Conservation (phyloP, 2,329 filamentous ascomycete genomes). For the Alternaria gaisen region DNA sequence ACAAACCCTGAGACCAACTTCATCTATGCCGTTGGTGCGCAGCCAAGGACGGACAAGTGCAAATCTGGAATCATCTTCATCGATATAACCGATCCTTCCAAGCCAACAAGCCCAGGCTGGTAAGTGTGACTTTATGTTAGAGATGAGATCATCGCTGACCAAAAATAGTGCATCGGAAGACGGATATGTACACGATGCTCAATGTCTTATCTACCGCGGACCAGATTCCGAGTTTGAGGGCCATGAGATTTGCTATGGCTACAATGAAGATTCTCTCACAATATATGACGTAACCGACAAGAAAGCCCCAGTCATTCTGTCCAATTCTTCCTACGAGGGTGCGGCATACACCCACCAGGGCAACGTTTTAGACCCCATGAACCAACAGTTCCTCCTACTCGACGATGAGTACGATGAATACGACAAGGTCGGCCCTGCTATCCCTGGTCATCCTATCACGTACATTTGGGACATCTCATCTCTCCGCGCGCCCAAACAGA, state of each 20-base stretch:
- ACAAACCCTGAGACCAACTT: conserved; percentile 50
- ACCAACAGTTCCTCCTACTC: conserved; percentile 49
- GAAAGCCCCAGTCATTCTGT: conserved; percentile 57
- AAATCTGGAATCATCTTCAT: conserved; percentile 67
- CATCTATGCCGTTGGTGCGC: conserved; percentile 51
- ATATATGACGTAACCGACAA: conserved; percentile 65
- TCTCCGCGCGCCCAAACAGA: conserved; percentile 50
- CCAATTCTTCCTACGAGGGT: conserved; percentile 64
- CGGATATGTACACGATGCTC: conserved; percentile 69
- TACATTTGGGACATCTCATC: conserved; percentile 53
- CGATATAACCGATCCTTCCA: conserved; percentile 63
- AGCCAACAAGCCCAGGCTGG: conserved; percentile 63
- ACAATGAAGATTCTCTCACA: conserved; percentile 64
- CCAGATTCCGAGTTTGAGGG: conserved; percentile 60
- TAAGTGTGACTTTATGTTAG: conserved; percentile 9
- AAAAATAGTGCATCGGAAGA: conserved; percentile 57
- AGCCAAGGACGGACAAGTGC: conserved; percentile 53
- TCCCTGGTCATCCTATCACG: conserved; percentile 48
- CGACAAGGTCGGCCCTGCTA: conserved; percentile 46
- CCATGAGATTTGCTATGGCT: conserved; percentile 65
- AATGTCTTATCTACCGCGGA: conserved; percentile 66
- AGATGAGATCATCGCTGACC: background rate
- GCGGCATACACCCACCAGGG: conserved; percentile 69
- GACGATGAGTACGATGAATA: conserved; percentile 54
- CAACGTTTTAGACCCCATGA: conserved; percentile 56